Conservation (phyloP, 768 basidiomycete genomes). For the Russula sp. region DNA sequence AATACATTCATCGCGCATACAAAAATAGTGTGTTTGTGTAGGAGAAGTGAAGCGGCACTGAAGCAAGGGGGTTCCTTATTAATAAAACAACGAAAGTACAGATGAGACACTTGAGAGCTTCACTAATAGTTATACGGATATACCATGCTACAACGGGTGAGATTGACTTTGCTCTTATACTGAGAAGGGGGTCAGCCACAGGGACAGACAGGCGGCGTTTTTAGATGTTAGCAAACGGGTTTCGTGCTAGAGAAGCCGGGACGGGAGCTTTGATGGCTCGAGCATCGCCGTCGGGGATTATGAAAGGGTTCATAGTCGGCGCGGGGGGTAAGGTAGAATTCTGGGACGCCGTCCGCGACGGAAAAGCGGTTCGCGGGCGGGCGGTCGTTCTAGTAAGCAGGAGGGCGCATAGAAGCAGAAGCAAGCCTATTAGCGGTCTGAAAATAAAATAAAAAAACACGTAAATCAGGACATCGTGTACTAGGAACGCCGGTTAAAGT, state of each 20-base stretch:
- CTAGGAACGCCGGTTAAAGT: not conserved
- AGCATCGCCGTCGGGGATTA: not conserved
- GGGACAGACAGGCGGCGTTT: not conserved
- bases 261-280: not conserved
- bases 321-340: not conserved
- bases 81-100: not conserved
- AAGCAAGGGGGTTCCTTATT: too few species aligned
- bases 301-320: not conserved
- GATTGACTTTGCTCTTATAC: not conserved
- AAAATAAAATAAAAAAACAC: not conserved
- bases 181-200: not conserved
- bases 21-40: not conserved
- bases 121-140: not conserved
- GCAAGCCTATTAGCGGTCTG: not conserved
- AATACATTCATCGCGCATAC: not conserved
- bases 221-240: not conserved
- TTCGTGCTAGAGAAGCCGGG: not conserved
- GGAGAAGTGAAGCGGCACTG: too few species aligned
- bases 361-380: not conserved
- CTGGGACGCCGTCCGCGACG: not conserved
- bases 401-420: not conserved
- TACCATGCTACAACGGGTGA: not conserved
- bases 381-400: not conserved
- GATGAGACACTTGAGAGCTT: not conserved
- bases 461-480: not conserved